Evolutionary conservation across 495 filamentous ascomycete genomes (phyloP).

Genomic region (Oidiodendron maius): DNA sequence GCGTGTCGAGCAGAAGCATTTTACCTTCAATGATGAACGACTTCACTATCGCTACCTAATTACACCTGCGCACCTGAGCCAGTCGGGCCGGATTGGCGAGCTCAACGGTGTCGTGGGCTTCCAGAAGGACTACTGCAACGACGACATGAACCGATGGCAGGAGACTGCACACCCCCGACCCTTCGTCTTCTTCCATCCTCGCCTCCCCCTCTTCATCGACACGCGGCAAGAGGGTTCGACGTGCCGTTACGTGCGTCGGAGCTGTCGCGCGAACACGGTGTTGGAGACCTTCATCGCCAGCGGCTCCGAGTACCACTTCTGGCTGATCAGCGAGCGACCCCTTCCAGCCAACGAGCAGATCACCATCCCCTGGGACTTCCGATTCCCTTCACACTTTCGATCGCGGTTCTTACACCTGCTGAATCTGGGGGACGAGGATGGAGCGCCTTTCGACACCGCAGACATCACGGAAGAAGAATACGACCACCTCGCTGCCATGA

Average conservation of each 20-base stretch:
- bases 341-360: slow-evolving; percentile 54
- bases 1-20: slow-evolving; percentile 38
- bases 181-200: slow-evolving; percentile 78
- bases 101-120: slow-evolving; percentile 81
- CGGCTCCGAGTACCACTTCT: slow-evolving; percentile 76
- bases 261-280: slow-evolving; percentile 77
- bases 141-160: slow-evolving; percentile 69
- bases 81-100: slow-evolving; percentile 72
- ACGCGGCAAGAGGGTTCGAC: slow-evolving; percentile 76
- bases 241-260: slow-evolving; percentile 79
- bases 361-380: slow-evolving; percentile 51
- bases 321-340: slow-evolving; percentile 71
- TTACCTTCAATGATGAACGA: slow-evolving; percentile 32
- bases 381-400: slow-evolving; percentile 37
- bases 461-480: slow-evolving; percentile 46
- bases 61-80: slow-evolving; percentile 48
- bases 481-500: slow-evolving; percentile 40
- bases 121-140: slow-evolving; percentile 67
- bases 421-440: slow-evolving; percentile 42
- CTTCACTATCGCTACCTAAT: slow-evolving; percentile 70
- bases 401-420: slow-evolving; percentile 40
- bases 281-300: slow-evolving; percentile 78
- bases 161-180: slow-evolving; percentile 73
- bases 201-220: slow-evolving; percentile 85
- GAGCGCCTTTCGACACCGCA: slow-evolving; percentile 25